Evolutionary conservation across 1,284 basidiomycete genomes (phyloP), one percentile per base, ranked within the genome.

Genomic region (Psilocybe mexicana): DNA sequence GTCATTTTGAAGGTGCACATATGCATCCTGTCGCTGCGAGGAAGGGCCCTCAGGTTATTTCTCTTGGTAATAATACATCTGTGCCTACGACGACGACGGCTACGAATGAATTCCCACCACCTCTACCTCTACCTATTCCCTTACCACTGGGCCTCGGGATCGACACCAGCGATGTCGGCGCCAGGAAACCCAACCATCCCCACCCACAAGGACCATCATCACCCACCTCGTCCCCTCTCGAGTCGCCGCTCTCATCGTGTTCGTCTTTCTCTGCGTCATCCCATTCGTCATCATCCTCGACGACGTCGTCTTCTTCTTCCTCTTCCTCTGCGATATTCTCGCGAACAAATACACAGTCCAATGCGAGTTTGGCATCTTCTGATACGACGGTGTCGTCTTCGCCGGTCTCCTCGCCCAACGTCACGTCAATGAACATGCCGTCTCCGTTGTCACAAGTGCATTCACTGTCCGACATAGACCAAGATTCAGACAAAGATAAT

Each of bases 1-100:
- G 49, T 43, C 59, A 57, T 36, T 64, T 60, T 45, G 63, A 66
- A 36, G 67, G 65, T 14, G 49, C 49, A 28, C 68, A 70, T 63
- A 70, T 70, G 65, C 66, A 71, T 47, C 69, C 68, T 28, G 61
- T 69, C 18, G 68, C 69, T 30, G 68, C 69, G 28, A 66, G 67
- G 50, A 18, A 18, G 18, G 18, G 18, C 18, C 65, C 70, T 7
- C 61, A 63, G 25, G 50, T 61, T 18, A 14, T 62, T 25, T 49
- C 58, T 1, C 25, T n/a, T 40, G 7, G 14, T 33, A 30, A 3
- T 43, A 26, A 46, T 24, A 43, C 6, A 25, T 49, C 43, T 36
- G 38, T 36, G 26, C 45, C 36, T 35, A 49, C 36, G 35, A 51
- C 35, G 47, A 46, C 24, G n/a, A n/a, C 25, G 47, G 24, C 18